Evolutionary conservation across 208 protist species (phyloP).

Genomic region (Trypanosoma brucei): DNA sequence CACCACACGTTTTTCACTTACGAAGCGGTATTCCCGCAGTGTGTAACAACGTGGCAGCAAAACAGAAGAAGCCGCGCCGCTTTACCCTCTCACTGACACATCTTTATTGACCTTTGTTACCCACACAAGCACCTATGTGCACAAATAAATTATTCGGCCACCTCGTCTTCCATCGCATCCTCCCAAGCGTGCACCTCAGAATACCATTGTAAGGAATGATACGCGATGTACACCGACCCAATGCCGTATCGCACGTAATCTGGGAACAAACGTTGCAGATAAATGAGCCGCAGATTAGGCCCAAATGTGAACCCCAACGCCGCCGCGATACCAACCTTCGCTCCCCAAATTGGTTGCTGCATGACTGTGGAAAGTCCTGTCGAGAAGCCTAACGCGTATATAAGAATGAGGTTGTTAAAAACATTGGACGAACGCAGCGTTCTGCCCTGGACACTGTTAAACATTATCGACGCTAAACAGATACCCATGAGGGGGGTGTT

Average conservation of each 20-base stretch:
- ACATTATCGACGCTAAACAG: slow-evolving; percentile 44
- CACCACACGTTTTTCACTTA: too few species aligned
- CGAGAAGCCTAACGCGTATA: slow-evolving; percentile 44
- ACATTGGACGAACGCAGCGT: slow-evolving; percentile 51
- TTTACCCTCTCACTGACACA: too few species aligned
- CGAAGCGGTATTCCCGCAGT: too few species aligned
- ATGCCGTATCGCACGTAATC: slow-evolving; percentile 56
- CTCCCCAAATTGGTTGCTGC: slow-evolving; percentile 38
- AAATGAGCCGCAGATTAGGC: slow-evolving; percentile 42
- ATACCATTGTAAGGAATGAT: slow-evolving; percentile 51
- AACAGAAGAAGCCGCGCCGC: too few species aligned
- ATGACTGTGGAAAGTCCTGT: slow-evolving; percentile 33
- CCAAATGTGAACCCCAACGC: slow-evolving; percentile 50
- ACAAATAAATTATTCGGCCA: slow-evolving; percentile 30
- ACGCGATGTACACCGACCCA: slow-evolving; percentile 55
- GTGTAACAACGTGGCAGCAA: too few species aligned
- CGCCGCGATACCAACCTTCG: slow-evolving; percentile 50
- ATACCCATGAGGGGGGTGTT: slow-evolving; percentile 73
- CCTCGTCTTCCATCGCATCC: slow-evolving; percentile 67
- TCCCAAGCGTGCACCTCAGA: slow-evolving; percentile 42
- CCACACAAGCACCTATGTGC: not conserved
- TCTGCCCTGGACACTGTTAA: slow-evolving; percentile 71
- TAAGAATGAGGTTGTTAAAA: slow-evolving; percentile 54
- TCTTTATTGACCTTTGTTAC: too few species aligned
- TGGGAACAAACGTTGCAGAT: slow-evolving; percentile 67